phyloP scores from a whole-genome alignment of 768 basidiomycete species.

The Sistotremastrum suecicum region DNA sequence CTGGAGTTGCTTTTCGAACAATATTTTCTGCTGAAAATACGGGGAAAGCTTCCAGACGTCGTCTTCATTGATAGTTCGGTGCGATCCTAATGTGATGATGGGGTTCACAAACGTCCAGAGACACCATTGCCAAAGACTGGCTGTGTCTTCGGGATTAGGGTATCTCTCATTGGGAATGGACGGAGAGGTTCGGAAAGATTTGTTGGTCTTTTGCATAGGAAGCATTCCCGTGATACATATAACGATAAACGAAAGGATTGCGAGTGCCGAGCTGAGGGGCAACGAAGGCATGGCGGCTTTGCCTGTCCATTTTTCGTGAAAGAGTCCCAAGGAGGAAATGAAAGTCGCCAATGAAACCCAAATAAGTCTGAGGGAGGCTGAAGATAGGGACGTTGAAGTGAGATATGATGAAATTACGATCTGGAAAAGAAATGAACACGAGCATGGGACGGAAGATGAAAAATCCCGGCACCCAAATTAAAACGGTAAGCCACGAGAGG shows the following conservation, averaged over 20 bases:
- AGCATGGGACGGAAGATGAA: no score
- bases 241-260: constrained; percentile 22
- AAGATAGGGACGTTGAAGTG: constrained; percentile 16
- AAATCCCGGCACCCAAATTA: no score
- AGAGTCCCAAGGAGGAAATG: constrained; percentile 6
- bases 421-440: constrained; percentile 22
- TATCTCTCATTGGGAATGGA: constrained; percentile 28
- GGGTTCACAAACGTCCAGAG: constrained; percentile 54
- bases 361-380: constrained; percentile 17
- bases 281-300: constrained; percentile 11
- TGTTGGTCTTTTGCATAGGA: constrained; percentile 41
- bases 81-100: constrained; percentile 35
- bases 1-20: constrained; percentile 47
- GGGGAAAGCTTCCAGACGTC: constrained; percentile 57
- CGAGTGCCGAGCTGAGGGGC: constrained; percentile 14
- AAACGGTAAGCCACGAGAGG: constrained; percentile 14
- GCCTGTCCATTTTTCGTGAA: constrained; percentile 10
- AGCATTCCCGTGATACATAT: constrained; percentile 41
- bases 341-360: not conserved
- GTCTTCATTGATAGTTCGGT: constrained; percentile 27
- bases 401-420: constrained; percentile 25
- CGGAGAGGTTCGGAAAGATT: constrained; percentile 2
- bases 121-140: constrained; percentile 50
- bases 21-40: constrained; percentile 50
- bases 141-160: constrained; percentile 53